phyloP scores from a whole-genome alignment of 2,329 filamentous ascomycete species.

The Pseudogymnoascus sp. region DNA sequence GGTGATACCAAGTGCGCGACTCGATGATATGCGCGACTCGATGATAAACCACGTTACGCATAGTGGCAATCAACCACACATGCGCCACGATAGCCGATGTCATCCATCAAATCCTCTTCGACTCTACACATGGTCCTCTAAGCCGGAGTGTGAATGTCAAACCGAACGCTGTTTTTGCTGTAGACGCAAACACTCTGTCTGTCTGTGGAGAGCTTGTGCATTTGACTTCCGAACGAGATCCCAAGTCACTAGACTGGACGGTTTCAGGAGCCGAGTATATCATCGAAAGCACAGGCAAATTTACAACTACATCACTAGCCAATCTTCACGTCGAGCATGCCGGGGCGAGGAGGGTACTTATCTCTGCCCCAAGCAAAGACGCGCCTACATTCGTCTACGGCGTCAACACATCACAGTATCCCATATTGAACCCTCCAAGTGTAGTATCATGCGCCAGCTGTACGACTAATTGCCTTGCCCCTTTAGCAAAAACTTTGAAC shows the following conservation, averaged over 20 bases:
- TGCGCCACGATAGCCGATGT: constrained; percentile 13
- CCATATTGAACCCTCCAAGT: constrained; percentile 9
- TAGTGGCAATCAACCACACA: constrained; percentile 14
- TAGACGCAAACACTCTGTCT: constrained; percentile 10
- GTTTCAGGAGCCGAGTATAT: constrained; percentile 12
- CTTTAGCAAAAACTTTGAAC: constrained; percentile 28
- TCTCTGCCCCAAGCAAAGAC: constrained; percentile 13
- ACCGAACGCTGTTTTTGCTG: constrained; percentile 8
- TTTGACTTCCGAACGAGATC: constrained; percentile 12
- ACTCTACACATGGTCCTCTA: constrained; percentile 14
- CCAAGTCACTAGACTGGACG: constrained; percentile 10
- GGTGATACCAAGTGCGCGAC: too few relatives aligned
- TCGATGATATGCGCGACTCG: too few relatives aligned
- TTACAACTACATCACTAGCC: constrained; percentile 10
- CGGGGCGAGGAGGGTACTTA: constrained; percentile 13
- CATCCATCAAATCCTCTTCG: constrained; percentile 13
- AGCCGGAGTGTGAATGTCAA: neutral
- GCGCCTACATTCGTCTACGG: constrained; percentile 26
- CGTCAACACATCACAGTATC: constrained; percentile 27
- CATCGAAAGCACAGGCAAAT: constrained; percentile 14
- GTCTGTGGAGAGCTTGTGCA: constrained; percentile 11
- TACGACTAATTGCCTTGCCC: constrained; percentile 30
- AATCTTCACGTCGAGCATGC: neutral
- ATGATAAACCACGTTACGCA: too few relatives aligned
- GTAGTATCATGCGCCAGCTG: constrained; percentile 29